phyloP scores from a whole-genome alignment of 495 filamentous ascomycete genomes.

The Aspergillus avenaceus region DNA sequence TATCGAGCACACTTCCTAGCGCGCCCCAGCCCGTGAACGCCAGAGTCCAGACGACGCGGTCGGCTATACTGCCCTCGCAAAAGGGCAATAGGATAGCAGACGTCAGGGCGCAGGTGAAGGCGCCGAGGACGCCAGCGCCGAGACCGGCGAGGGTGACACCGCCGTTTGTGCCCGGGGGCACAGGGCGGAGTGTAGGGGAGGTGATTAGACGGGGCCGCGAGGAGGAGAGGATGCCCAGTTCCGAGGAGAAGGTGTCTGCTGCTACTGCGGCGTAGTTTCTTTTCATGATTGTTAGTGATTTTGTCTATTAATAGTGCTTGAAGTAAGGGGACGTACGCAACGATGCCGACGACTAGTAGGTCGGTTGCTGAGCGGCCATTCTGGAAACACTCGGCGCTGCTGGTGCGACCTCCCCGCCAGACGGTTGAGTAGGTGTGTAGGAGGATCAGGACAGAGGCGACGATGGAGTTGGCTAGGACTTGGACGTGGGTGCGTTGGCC shows the following conservation, averaged over 20 bases:
- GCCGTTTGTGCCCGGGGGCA: constrained; percentile 89
- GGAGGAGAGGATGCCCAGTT: constrained; percentile 85
- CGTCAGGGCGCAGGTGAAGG: constrained; percentile 64
- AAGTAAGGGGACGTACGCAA: constrained; percentile 37
- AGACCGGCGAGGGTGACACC: constrained; percentile 75
- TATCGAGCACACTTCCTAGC: constrained; percentile 79
- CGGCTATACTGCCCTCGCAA: constrained; percentile 49
- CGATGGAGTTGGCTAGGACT: constrained; percentile 83
- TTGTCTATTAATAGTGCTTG: background rate
- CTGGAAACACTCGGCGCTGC: constrained; percentile 32
- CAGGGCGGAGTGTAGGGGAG: constrained; percentile 64
- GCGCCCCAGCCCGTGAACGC: constrained; percentile 67
- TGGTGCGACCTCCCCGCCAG: constrained; percentile 1
- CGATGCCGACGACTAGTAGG: constrained; percentile 54
- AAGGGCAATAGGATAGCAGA: constrained; percentile 66
- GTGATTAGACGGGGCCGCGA: constrained; percentile 80
- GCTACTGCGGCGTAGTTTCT: constrained; percentile 86
- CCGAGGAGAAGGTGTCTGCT: constrained; percentile 92
- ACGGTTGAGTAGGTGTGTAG: constrained; percentile 63
- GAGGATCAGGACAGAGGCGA: constrained; percentile 68
- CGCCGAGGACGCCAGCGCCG: constrained; percentile 68
- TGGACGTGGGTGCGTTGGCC: constrained; percentile 80
- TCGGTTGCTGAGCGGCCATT: constrained; percentile 35
- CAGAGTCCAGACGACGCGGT: constrained; percentile 52
- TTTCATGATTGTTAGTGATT: background rate